phyloP scores from a whole-genome alignment of 495 filamentous ascomycete genomes.

The Glutinoglossum americanum region DNA sequence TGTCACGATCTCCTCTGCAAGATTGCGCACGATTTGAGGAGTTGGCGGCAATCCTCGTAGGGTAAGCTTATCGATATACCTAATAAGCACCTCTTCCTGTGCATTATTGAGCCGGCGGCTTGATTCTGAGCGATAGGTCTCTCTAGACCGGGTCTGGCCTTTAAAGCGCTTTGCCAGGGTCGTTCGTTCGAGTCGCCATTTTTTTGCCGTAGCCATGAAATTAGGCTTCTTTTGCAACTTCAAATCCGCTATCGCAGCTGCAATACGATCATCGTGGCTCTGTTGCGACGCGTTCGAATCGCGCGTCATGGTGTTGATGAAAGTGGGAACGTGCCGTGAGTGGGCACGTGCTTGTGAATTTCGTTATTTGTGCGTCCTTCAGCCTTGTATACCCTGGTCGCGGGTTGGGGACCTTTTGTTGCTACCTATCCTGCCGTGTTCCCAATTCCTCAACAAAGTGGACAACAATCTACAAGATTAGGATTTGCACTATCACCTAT shows the following conservation, averaged over 20 bases:
- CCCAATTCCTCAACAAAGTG: no score
- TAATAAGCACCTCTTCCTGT: constrained; percentile 1
- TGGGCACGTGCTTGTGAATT: background rate
- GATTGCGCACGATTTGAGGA: background rate
- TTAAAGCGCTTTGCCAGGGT: background rate
- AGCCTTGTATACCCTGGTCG: no score
- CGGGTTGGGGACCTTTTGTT: no score
- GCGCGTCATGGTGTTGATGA: background rate
- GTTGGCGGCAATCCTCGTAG: background rate
- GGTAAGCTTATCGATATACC: background rate
- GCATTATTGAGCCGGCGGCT: background rate
- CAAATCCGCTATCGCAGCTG: background rate
- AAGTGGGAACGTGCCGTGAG: background rate
- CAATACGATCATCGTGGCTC: background rate
- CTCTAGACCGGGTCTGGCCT: background rate
- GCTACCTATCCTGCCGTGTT: no score
- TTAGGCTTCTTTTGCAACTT: background rate
- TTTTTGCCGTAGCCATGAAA: background rate
- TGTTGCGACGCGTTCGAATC: background rate
- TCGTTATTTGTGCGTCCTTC: no score
- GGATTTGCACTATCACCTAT: no score
- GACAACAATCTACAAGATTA: no score
- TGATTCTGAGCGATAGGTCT: background rate
- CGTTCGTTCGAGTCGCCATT: background rate
- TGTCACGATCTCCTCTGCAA: background rate